Conservation (phyloP, 306 rosid genomes). For the Cicer bijugum region DNA sequence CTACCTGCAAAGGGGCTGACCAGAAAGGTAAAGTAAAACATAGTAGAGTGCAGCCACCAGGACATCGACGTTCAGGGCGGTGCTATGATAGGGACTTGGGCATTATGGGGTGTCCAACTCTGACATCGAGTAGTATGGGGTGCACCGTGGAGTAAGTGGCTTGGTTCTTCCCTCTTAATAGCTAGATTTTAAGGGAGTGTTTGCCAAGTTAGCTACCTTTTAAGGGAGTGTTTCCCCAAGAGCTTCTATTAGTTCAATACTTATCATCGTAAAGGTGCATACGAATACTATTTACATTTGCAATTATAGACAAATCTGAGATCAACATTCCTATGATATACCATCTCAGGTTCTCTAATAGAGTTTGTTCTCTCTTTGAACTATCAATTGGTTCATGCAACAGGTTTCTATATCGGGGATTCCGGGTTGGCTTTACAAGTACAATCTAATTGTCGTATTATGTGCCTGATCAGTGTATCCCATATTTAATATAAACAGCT, state of each 20-base stretch:
- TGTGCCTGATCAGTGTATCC: background rate
- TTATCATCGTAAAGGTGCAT: slow-evolving; percentile 12
- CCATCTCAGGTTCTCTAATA: slow-evolving; percentile 24
- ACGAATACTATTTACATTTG: slow-evolving; percentile 36
- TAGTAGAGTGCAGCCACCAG: background rate
- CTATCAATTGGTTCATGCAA: background rate
- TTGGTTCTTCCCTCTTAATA: background rate
- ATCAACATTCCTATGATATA: background rate
- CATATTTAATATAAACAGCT: slow-evolving; percentile 6
- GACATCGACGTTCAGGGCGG: background rate
- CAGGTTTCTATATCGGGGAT: slow-evolving; percentile 16
- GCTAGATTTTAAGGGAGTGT: background rate
- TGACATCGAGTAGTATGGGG: no score
- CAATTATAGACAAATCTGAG: slow-evolving; percentile 24
- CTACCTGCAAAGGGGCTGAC: background rate
- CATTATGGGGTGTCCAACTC: background rate
- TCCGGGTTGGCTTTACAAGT: slow-evolving; percentile 20
- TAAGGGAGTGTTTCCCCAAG: background rate
- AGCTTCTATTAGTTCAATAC: background rate
- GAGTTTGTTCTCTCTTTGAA: slow-evolving; percentile 19
- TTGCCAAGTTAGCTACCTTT: slow-evolving; percentile 1
- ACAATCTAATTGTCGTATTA: background rate
- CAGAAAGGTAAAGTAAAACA: background rate
- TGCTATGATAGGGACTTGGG: background rate
- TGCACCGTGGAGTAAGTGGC: background rate